Evolutionary conservation across 495 filamentous ascomycete genomes (phyloP).

Genomic region (Trichoderma orchidacearum): DNA sequence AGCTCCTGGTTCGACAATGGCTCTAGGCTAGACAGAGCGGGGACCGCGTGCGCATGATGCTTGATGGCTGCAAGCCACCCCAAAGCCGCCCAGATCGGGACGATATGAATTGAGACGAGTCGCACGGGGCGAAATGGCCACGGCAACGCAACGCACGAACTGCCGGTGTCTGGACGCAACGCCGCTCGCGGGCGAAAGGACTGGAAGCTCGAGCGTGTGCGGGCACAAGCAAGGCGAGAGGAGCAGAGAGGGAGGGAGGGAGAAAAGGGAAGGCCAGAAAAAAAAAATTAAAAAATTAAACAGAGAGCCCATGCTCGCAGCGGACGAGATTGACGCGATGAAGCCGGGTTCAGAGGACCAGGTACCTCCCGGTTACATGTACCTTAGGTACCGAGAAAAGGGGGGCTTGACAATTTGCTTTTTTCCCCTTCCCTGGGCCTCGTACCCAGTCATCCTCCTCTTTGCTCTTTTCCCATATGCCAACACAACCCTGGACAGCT

Average conservation of each 20-base stretch:
- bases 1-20: neutral
- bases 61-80: neutral
- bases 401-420: neutral
- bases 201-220: neutral
- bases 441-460: neutral
- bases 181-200: neutral
- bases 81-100: neutral
- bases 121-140: neutral
- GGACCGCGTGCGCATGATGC: neutral
- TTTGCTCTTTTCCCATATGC: neutral
- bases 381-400: neutral
- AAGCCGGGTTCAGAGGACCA: neutral
- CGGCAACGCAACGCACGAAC: neutral
- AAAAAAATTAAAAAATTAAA: neutral
- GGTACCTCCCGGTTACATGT: neutral
- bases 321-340: neutral
- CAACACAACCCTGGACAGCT: neutral
- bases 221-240: neutral
- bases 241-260: no score
- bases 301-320: neutral
- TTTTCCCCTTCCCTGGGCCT: neutral
- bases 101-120: neutral
- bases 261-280: slow-evolving; percentile 1
- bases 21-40: neutral
- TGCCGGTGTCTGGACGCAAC: neutral